These are phyloP conservation scores for Backusella luteola DNA, from an alignment of 192 early-diverging fungal genomes.

Conservation along the genomic window DNA sequence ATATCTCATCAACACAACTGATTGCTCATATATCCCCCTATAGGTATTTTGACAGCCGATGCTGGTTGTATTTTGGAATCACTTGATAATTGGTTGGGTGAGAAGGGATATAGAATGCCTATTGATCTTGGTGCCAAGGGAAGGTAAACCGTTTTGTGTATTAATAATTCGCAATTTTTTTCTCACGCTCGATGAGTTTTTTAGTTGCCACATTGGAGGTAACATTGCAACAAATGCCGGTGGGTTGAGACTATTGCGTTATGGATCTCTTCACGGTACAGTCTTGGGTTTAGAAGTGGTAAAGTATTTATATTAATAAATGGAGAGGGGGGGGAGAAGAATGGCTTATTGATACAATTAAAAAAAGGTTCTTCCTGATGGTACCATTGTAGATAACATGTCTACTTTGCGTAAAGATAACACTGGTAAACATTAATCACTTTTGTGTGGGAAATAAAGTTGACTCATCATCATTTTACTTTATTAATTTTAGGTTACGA, in stretches of 20 bases:
- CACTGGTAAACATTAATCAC: conserved; percentile 55
- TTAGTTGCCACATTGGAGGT: conserved; percentile 95
- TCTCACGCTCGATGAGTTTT: background rate
- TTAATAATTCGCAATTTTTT: background rate
- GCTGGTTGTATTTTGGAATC: conserved; percentile 91
- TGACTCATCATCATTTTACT: background rate
- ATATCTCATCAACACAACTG: too few species aligned
- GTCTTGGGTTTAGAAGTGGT: conserved; percentile 93
- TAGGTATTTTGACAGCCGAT: conserved; percentile 86
- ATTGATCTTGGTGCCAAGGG: conserved; percentile 90
- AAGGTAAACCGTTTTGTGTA: conserved; percentile 20
- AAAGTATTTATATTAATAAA: background rate
- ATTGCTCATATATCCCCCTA: background rate
- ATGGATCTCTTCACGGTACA: conserved; percentile 94
- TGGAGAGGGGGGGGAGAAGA: background rate
- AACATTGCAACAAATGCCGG: conserved; percentile 99
- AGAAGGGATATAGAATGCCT: conserved; percentile 89
- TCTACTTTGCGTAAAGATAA: conserved; percentile 94
- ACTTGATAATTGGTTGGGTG: conserved; percentile 83
- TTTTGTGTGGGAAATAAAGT: conserved; percentile 2
- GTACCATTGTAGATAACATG: conserved; percentile 82
- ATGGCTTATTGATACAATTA: background rate
- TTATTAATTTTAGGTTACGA: conserved; percentile 65
- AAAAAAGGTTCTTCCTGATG: conserved; percentile 78
- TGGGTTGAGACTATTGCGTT: conserved; percentile 89